Evolutionary conservation across 495 filamentous ascomycete species (phyloP).

Genomic region (Penicillium arizonense): DNA sequence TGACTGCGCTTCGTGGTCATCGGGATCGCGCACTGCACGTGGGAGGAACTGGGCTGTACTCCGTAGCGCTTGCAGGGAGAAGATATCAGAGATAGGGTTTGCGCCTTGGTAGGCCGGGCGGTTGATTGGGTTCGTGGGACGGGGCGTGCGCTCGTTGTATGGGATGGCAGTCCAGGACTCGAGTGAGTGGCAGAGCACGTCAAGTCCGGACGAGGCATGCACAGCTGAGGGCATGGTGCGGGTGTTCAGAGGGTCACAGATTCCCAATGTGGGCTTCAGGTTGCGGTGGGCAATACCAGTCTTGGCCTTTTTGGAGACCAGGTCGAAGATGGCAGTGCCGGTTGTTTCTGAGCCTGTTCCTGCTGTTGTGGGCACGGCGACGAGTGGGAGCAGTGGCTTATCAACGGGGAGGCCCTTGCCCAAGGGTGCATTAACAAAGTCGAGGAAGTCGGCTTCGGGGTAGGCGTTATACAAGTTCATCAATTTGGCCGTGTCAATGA

Average conservation of each 20-base stretch:
- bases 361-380: slow-evolving; percentile 93
- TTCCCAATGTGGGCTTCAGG: slow-evolving; percentile 92
- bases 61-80: slow-evolving; percentile 78
- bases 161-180: slow-evolving; percentile 98
- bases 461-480: slow-evolving; percentile 95
- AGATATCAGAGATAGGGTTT: slow-evolving; percentile 96
- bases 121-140: slow-evolving; percentile 85
- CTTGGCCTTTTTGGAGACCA: slow-evolving; percentile 83
- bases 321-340: slow-evolving; percentile 96
- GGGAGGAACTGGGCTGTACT: slow-evolving; percentile 88
- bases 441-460: slow-evolving; percentile 86
- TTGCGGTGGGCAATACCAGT: slow-evolving; percentile 94
- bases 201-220: slow-evolving; percentile 81
- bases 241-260: slow-evolving; percentile 95
- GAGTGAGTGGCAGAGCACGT: slow-evolving; percentile 90
- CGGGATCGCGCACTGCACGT: slow-evolving; percentile 77
- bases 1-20: slow-evolving; percentile 85
- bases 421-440: slow-evolving; percentile 96
- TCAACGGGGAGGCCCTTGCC: slow-evolving; percentile 84
- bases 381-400: slow-evolving; percentile 73
- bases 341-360: slow-evolving; percentile 96
- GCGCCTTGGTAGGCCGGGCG: slow-evolving; percentile 95
- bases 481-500: slow-evolving; percentile 97
- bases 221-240: slow-evolving; percentile 93
- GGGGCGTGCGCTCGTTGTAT: slow-evolving; percentile 76